These are phyloP conservation scores for Trebouxia sp. DNA, from an alignment of 139 green algal species.

Conservation along the genomic window DNA sequence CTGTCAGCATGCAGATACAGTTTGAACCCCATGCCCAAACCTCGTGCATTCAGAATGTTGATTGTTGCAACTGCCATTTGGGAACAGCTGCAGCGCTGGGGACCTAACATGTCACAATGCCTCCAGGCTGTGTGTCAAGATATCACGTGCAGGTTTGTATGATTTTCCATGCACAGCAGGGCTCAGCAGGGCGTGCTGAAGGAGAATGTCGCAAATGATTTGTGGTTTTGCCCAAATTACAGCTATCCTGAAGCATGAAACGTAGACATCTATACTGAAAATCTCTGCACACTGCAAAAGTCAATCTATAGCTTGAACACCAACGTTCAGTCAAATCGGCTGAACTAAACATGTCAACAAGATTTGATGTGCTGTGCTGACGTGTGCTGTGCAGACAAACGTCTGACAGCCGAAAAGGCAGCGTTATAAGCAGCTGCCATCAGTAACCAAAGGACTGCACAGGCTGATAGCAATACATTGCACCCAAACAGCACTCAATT, in stretches of 20 bases:
- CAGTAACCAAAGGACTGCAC: background rate
- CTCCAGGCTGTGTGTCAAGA: too few species aligned
- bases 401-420: too few species aligned
- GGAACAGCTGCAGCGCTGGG: too few species aligned
- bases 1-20: too few species aligned
- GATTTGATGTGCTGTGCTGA: background rate
- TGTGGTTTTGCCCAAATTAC: conserved; percentile 2
- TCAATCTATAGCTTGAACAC: conserved; percentile 8
- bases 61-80: too few species aligned
- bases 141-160: too few species aligned
- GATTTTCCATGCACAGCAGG: too few species aligned
- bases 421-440: conserved; percentile 13
- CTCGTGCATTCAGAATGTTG: too few species aligned
- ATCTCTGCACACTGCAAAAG: background rate
- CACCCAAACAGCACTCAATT: background rate
- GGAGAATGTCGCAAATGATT: too few species aligned
- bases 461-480: background rate
- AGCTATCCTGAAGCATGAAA: conserved; percentile 1
- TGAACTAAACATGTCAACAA: background rate
- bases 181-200: too few species aligned
- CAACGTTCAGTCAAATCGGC: background rate
- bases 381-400: background rate
- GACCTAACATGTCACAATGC: too few species aligned
- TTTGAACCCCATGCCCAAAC: too few species aligned
- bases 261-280: conserved; percentile 14